Evolutionary conservation across 2,329 filamentous ascomycete genomes (phyloP).

Genomic region (Fusarium paranaense): DNA sequence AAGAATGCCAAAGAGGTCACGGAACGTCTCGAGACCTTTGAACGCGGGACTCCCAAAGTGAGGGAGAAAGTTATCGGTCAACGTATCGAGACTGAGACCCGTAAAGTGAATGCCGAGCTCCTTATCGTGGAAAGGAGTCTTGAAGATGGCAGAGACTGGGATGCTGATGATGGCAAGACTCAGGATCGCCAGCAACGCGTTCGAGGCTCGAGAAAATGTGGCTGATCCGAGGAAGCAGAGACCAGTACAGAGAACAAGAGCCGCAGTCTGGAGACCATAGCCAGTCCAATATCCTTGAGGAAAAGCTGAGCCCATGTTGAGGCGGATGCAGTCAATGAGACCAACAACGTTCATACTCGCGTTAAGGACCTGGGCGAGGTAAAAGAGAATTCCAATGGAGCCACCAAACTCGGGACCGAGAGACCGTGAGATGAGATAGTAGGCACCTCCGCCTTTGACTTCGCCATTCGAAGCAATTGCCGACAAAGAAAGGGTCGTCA

Average conservation of each 20-base stretch:
- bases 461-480: constrained; percentile 92
- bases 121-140: constrained; percentile 73
- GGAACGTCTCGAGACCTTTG: constrained; percentile 75
- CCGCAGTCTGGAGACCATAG: constrained; percentile 80
- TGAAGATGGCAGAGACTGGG: constrained; percentile 78
- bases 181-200: constrained; percentile 78
- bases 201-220: constrained; percentile 84
- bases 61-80: constrained; percentile 80
- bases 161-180: constrained; percentile 83
- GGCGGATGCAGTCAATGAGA: constrained; percentile 82
- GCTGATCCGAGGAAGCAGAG: constrained; percentile 85
- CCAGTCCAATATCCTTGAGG: constrained; percentile 80
- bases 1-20: constrained; percentile 86
- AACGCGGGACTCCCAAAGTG: constrained; percentile 73
- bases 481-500: constrained; percentile 87
- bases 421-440: constrained; percentile 88
- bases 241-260: constrained; percentile 76
- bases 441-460: constrained; percentile 87
- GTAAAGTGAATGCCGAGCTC: constrained; percentile 79
- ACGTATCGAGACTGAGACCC: constrained; percentile 76
- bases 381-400: constrained; percentile 88
- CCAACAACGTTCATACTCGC: constrained; percentile 90
- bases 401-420: constrained; percentile 90
- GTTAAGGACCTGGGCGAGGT: constrained; percentile 89
- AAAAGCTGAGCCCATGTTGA: constrained; percentile 77